Percentiles rank a stretch among this genome's conserved stretches.
phyloP scores from a whole-genome alignment of 495 filamentous ascomycete species.

The Penicillium daleae region DNA sequence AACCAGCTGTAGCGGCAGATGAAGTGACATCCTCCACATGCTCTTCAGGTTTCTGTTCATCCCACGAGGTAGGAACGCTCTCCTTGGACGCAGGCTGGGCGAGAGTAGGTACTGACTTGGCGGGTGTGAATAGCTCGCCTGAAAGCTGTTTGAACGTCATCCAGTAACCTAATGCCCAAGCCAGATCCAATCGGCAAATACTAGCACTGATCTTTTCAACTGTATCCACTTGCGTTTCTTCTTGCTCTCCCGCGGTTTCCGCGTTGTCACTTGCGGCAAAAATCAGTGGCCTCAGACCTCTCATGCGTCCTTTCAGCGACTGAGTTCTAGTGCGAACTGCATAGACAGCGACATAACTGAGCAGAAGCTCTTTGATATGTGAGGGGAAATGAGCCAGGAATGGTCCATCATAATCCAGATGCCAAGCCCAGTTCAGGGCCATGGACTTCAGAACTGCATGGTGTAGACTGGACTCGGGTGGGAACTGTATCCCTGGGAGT shows the following conservation, averaged over 20 bases:
- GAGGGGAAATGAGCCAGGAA: slow-evolving; percentile 66
- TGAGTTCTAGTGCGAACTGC: slow-evolving; percentile 51
- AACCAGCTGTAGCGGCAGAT: slow-evolving; percentile 17
- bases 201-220: slow-evolving; percentile 46
- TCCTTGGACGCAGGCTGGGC: slow-evolving; percentile 18
- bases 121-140: slow-evolving; percentile 50
- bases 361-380: slow-evolving; percentile 60
- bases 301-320: slow-evolving; percentile 25
- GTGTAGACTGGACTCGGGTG: slow-evolving; percentile 54
- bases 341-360: slow-evolving; percentile 66
- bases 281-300: slow-evolving; percentile 39
- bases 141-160: slow-evolving; percentile 62
- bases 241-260: slow-evolving; percentile 22
- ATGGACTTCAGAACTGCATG: slow-evolving; percentile 62
- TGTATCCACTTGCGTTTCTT: slow-evolving; percentile 34
- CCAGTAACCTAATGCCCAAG: slow-evolving; percentile 60
- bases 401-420: slow-evolving; percentile 66
- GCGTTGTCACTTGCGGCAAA: slow-evolving; percentile 14
- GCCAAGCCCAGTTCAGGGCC: slow-evolving; percentile 69
- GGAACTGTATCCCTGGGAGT: slow-evolving; percentile 50
- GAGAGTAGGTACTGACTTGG: slow-evolving; percentile 15
- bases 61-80: slow-evolving; percentile 42
- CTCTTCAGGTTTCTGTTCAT: slow-evolving; percentile 28
- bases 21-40: slow-evolving; percentile 35
- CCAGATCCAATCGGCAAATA: slow-evolving; percentile 66